A percentile compares a stretch with the other conserved stretches of the same genome.
These are phyloP conservation scores for Sapria himalayana DNA, from an alignment of 345 rosid genomes.

Conservation along the genomic window DNA sequence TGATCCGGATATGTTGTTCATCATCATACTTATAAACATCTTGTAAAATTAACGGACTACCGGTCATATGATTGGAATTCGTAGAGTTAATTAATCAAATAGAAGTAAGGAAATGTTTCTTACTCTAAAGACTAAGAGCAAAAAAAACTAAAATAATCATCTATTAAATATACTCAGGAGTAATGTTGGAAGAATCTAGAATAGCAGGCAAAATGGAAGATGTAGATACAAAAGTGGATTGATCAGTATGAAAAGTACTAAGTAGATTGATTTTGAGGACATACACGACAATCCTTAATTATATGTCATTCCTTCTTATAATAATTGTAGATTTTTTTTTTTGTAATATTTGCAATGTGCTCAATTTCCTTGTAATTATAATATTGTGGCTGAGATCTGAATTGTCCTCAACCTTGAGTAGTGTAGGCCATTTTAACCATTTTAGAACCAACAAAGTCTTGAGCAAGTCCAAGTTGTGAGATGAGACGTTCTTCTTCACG, in stretches of 20 bases:
- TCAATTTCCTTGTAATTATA: conserved; percentile 7
- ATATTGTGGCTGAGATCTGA: neutral
- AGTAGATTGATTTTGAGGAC: neutral
- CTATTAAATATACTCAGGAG: neutral
- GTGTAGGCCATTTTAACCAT: neutral
- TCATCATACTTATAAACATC: neutral
- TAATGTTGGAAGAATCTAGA: neutral
- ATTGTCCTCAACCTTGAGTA: neutral
- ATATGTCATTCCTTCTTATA: neutral
- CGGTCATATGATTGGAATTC: conserved; percentile 4
- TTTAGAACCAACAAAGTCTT: neutral
- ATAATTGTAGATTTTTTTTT: conserved; percentile 5
- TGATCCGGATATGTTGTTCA: neutral
- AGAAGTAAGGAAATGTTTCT: too few species aligned
- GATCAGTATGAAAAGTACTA: neutral
- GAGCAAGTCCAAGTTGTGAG: neutral
- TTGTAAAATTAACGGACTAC: neutral
- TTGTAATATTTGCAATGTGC: too few species aligned
- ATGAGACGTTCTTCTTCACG: neutral
- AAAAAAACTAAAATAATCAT: conserved; percentile 1
- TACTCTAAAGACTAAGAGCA: conserved; percentile 1
- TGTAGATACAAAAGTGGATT: neutral
- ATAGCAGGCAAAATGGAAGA: neutral
- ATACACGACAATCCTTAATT: neutral
- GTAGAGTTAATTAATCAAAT: neutral